phyloP scores from a whole-genome alignment of 108 stramenopile genomes.

The Nitzschia sp. region DNA sequence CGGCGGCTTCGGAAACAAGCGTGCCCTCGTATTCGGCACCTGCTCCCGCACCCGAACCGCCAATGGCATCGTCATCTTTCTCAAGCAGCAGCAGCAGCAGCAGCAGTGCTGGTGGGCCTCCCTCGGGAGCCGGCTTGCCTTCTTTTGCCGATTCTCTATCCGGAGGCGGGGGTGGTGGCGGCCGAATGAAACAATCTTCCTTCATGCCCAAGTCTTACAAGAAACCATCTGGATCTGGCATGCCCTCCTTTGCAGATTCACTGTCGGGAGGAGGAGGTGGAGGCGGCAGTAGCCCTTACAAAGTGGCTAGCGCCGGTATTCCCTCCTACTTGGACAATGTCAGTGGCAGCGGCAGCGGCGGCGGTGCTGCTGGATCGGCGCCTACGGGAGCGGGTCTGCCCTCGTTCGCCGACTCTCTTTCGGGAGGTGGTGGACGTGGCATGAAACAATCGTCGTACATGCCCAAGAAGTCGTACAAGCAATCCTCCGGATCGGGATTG shows the following conservation, averaged over 20 bases:
- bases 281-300: no score
- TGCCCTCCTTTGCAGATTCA: neutral
- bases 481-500: constrained; percentile 5
- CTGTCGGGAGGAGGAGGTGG: neutral
- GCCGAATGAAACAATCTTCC: neutral
- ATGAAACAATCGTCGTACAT: neutral
- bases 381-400: constrained; percentile 1
- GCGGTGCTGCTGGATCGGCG: neutral
- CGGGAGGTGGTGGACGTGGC: neutral
- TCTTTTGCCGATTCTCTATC: neutral
- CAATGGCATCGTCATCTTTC: no score
- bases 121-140: neutral
- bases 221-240: neutral
- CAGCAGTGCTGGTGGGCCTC: neutral
- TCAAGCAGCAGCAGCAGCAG: no score
- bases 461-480: constrained; percentile 3
- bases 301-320: no score
- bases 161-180: neutral
- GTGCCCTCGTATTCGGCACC: no score
- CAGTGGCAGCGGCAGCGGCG: neutral
- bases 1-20: no score
- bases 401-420: neutral
- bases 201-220: constrained; percentile 5
- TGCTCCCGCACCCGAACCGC: no score
- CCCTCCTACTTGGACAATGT: constrained; percentile 2